Conservation (phyloP, 306 rosid species). For the Luffa aegyptiaca region DNA sequence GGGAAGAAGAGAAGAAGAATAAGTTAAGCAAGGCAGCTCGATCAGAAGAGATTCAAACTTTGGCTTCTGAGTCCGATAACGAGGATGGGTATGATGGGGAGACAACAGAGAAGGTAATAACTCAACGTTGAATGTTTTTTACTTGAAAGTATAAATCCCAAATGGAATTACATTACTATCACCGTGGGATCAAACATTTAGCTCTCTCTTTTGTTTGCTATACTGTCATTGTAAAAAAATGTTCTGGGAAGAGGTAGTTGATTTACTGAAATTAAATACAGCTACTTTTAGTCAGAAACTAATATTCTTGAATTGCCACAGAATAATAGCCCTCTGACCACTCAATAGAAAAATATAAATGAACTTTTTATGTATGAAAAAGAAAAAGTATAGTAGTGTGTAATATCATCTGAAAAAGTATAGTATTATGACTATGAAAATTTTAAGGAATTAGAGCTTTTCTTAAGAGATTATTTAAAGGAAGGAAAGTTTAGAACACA, state of each 20-base stretch:
- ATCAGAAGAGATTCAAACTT: slow-evolving; percentile 45
- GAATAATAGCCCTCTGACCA: neutral
- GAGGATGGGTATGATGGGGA: slow-evolving; percentile 45
- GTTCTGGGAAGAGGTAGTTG: neutral
- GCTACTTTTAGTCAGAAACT: neutral
- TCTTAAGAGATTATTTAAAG: neutral
- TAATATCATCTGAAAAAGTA: neutral
- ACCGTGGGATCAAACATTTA: neutral
- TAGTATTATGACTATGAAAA: neutral
- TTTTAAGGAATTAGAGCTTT: neutral
- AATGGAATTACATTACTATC: neutral
- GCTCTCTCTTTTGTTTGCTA: neutral
- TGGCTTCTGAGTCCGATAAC: slow-evolving; percentile 42
- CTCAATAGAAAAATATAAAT: neutral
- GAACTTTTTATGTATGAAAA: neutral
- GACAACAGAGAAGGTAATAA: slow-evolving; percentile 45
- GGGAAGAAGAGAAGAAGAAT: slow-evolving; percentile 54
- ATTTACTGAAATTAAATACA: neutral
- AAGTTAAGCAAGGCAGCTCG: slow-evolving; percentile 45
- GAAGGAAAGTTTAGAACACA: neutral
- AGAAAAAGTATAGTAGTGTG: neutral
- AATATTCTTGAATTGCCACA: neutral
- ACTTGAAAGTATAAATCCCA: neutral
- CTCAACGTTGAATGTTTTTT: slow-evolving; percentile 7
- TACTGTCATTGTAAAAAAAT: neutral